Percentiles rank a stretch among this genome's conserved stretches.
Conservation (phyloP, 495 filamentous ascomycete species). For the Halenospora varia region DNA sequence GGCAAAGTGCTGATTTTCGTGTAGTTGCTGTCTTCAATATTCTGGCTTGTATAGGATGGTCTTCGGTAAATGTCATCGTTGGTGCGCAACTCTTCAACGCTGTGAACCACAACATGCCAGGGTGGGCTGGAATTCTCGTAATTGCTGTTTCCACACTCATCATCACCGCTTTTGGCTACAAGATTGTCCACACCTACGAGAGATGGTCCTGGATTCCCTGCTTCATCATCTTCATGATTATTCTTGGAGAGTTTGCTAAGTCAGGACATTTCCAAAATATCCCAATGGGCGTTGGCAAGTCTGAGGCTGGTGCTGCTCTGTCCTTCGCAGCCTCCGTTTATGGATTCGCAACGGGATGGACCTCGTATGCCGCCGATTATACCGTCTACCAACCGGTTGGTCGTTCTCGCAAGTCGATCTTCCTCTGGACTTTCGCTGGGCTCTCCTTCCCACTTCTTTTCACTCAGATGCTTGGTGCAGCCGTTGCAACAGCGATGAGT, state of each 20-base stretch:
- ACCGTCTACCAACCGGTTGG: slow-evolving; percentile 73
- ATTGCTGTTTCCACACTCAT: slow-evolving; percentile 68
- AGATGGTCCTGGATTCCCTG: slow-evolving; percentile 76
- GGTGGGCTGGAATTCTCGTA: slow-evolving; percentile 73
- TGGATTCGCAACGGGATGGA: slow-evolving; percentile 80
- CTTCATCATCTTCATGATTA: slow-evolving; percentile 73
- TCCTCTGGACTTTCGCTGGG: slow-evolving; percentile 65
- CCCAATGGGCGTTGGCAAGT: slow-evolving; percentile 57
- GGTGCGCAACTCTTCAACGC: slow-evolving; percentile 77
- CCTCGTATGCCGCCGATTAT: slow-evolving; percentile 76
- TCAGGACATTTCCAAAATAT: slow-evolving; percentile 68
- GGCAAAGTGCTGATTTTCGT: slow-evolving; percentile 1
- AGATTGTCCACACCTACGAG: slow-evolving; percentile 77
- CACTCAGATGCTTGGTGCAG: slow-evolving; percentile 74
- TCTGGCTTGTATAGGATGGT: slow-evolving; percentile 74
- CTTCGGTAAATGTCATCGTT: slow-evolving; percentile 68
- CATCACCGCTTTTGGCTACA: slow-evolving; percentile 74
- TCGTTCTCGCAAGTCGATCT: slow-evolving; percentile 56
- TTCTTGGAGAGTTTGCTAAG: slow-evolving; percentile 69
- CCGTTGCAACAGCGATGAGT: slow-evolving; percentile 60
- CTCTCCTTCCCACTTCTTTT: slow-evolving; percentile 71
- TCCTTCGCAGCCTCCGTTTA: slow-evolving; percentile 72
- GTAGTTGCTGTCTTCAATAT: slow-evolving; percentile 72
- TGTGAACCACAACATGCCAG: slow-evolving; percentile 66
- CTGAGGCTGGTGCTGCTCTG: slow-evolving; percentile 61